Base-by-base conservation (phyloP, 108 stramenopile species). In the Asterionellopsis glacialis region DNA sequence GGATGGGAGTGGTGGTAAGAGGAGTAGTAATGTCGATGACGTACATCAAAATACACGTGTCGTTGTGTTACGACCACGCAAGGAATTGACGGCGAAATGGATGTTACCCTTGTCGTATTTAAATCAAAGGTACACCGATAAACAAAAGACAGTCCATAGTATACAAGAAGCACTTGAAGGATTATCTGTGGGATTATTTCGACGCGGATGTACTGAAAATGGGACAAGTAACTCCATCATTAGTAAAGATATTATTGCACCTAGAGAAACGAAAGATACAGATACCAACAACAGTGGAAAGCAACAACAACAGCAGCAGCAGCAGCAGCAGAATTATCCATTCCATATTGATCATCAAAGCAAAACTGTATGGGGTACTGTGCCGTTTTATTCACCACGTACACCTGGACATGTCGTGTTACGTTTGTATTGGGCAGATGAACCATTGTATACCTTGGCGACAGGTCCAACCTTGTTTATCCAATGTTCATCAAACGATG, bases 371-470 rank as follows among this genome's bases (percentile, higher is more conserved):
- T 75, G 72, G 53, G 93, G 93, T 12, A 77, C 76, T 9, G 84
- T 91, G 4, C 93, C 90, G 11, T 94, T 94, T 65, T 91, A 84
- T 63, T 74, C 88, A 22, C 90, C 93, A 1, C 64, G 90, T 9
- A 91, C 89, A 16, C 93, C 93, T 22, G 93, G 93, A 10, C 83
- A 90, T 77, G 85, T 94, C n/a, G 76, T 91, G 12, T 80, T 94
- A 64, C 84, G 93, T 11, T 53, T 94, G 58, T 91, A 89, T 59
- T 89, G 79, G 70, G 80, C 85, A 48, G 74, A 82, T 40, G 77
- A 90, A 39, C 79, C 88, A 12, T 59, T 88, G 27, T 63, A 85
- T 15, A 88, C 88, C 9, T 59, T 90, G 18, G 91, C 91, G 18
- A 86, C 83, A 11, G 88, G 91, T 19, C 91, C 88, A 5, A 77